Percentiles rank a stretch among this genome's conserved stretches.
phyloP scores from a whole-genome alignment of 1,284 basidiomycete species.

The Inonotus hispidus region DNA sequence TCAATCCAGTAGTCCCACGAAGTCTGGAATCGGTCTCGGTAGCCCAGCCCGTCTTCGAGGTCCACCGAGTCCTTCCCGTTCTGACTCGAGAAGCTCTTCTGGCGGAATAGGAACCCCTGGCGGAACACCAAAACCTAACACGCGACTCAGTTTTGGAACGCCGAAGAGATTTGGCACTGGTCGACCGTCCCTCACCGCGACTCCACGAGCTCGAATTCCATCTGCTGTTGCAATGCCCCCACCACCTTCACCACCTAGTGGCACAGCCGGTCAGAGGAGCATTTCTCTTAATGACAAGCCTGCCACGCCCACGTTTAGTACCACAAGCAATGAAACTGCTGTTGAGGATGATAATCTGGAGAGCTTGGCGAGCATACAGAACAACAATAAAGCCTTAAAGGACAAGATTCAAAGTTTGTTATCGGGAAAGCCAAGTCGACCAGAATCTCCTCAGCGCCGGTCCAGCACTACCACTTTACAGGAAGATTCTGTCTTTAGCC shows the following conservation, averaged over 20 bases:
- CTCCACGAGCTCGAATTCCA: constrained; percentile 60
- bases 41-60: constrained; percentile 28
- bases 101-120: not conserved
- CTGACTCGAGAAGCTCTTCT: constrained; percentile 28
- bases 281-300: constrained; percentile 14
- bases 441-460: constrained; percentile 35
- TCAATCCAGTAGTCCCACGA: constrained; percentile 25
- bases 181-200: constrained; percentile 41
- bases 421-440: not conserved
- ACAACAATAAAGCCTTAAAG: constrained; percentile 13
- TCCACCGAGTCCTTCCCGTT: constrained; percentile 35
- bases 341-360: constrained; percentile 17
- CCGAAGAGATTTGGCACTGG: constrained; percentile 37
- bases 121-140: constrained; percentile 25
- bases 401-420: constrained; percentile 16
- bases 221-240: constrained; percentile 76
- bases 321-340: constrained; percentile 19
- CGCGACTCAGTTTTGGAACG: constrained; percentile 30
- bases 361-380: constrained; percentile 13
- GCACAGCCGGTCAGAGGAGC: not conserved
- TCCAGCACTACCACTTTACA: constrained; percentile 37
- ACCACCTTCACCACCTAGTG: constrained; percentile 43
- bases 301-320: constrained; percentile 16
- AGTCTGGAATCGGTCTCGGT: constrained; percentile 12
- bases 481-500: constrained; percentile 44